Base-by-base conservation (phyloP, 306 rosid species). In the Ceratonia siliqua region DNA sequence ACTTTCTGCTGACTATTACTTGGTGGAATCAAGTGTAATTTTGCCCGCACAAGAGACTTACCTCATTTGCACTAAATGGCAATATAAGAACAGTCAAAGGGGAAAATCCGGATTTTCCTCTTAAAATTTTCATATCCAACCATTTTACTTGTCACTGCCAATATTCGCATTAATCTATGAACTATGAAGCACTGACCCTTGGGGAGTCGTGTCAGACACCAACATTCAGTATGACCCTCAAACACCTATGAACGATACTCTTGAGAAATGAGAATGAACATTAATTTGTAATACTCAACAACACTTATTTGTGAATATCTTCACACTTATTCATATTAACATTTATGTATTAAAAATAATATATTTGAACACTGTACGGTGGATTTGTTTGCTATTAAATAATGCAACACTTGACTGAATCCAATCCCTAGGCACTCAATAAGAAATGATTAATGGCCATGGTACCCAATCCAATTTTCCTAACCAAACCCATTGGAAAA, bases 1-100 rank as follows among this genome's bases (percentile, higher is more conserved):
- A 13, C 55, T 32, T 50, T 17, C 11, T 5, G 62, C 17, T 59
- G 7, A 45, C 13, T 56, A 25, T 59, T 59, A 73, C 61, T 17
- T 30, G 59, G 17, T 46, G 57, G 45, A 59, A 59, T 73, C 71
- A 62, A 62, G 39, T 48, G 57, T 5, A 46, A 73, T 27, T 35
- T 28, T 35, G 36, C 57, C 45, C 18, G 18, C 22, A 28, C 43
- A 12, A 35, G 2, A 41, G 2, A 6, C 6, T 17, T 46, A 46
- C 10, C 3, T 45, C 14, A 32, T 3, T 33, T 33, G 27, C n/a
- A 18, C 45, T 18, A 49, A 46, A 45, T 28, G 57, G 57, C 2
- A 46, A 46, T n/a, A 45, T 28, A 67, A n/a, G 25, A 18, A 25
- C 6, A 27, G n/a, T 53, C 28, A 50, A 55, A 18, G 4, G 10